A percentile compares a stretch with the other conserved stretches of the same genome.
Evolutionary conservation across 2,329 filamentous ascomycete species (phyloP).

Genomic region (Xylariaceae sp.): DNA sequence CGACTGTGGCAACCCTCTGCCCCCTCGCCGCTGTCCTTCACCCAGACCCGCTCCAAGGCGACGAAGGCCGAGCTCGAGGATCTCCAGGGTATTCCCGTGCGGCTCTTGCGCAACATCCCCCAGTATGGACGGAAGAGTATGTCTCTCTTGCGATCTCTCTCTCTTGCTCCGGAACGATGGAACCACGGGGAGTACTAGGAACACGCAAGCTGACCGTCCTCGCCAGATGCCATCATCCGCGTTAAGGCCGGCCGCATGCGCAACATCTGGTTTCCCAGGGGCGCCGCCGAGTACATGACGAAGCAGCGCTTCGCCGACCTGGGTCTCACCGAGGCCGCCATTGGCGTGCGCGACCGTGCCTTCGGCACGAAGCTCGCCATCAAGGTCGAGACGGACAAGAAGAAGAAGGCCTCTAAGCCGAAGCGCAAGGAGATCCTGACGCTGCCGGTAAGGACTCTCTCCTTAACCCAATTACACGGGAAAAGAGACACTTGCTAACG

Average conservation of each 20-base stretch:
- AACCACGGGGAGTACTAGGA: background rate
- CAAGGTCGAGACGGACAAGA: conserved; percentile 13
- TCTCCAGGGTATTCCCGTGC: conserved; percentile 40
- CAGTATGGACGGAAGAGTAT: conserved; percentile 38
- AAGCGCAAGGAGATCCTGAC: conserved; percentile 27
- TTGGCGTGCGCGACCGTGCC: conserved; percentile 33
- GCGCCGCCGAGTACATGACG: conserved; percentile 34
- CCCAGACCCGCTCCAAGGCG: conserved; percentile 36
- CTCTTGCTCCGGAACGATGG: background rate
- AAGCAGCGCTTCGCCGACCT: conserved; percentile 30
- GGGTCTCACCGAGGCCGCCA: conserved; percentile 30
- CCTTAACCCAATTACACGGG: background rate
- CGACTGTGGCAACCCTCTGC: conserved; percentile 26
- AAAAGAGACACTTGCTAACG: conserved; percentile 3
- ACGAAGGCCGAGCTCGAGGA: conserved; percentile 35
- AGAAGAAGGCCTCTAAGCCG: conserved; percentile 7
- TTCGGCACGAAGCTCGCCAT: conserved; percentile 26
- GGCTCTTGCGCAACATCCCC: conserved; percentile 38
- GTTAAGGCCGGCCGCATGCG: conserved; percentile 34
- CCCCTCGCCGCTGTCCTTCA: conserved; percentile 23
- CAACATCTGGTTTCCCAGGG: conserved; percentile 33
- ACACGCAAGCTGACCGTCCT: background rate
- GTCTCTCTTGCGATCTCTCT: background rate
- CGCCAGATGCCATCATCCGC: conserved; percentile 33
- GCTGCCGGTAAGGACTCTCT: conserved; percentile 22